Evolutionary conservation across 768 basidiomycete genomes (phyloP), one percentile per base, ranked within the genome.

Genomic region (Tulasnella sp.): DNA sequence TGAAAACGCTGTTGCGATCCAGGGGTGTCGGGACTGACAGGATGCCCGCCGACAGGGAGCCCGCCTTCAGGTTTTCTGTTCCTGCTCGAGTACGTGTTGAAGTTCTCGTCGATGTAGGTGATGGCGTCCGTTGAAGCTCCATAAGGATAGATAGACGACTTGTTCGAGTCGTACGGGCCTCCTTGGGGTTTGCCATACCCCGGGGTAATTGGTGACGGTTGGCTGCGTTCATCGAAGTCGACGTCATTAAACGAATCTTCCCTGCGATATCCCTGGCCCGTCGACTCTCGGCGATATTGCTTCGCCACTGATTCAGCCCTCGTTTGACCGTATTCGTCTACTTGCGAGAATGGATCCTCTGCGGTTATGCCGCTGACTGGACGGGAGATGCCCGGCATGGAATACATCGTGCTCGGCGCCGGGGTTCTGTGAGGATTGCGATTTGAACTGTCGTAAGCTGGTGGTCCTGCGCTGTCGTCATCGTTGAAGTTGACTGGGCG

Each of bases 1-100:
- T 90, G 85, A 81, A 87, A 90, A 32, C 80, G 81, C 44, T 83
- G 83, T 37, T 71, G 70, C n/a, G n/a, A 15, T 71, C 70, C 42
- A 61, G 57, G 57, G 29, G 57, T 61, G 5, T 61, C 26, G n/a
- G n/a, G 85, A 83, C 73, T 82, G 84, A 20, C 85, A 29, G 46
- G 44, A n/a, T n/a, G n/a, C n/a, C n/a, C n/a, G 83, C 73, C 82
- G 84, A 18, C 85, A 29, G 46, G 44, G 39, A 81, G 77, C 75
- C 48, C 71, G 44, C 40, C 46, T 78, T 37, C 55, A 82, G 81
- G 81, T 74, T 57, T 76, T n/a, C 48, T 80, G 77, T 16, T 78
- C 51, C 77, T 72, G 72, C 61, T 71, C 13, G 76, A 79, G 73
- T 75, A 77, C 29, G 61, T 75, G 72, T 74, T 51, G 74, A 79